Base-by-base conservation (phyloP, 2,329 filamentous ascomycete species). In the Monilinia vaccinii-corymbosi region DNA sequence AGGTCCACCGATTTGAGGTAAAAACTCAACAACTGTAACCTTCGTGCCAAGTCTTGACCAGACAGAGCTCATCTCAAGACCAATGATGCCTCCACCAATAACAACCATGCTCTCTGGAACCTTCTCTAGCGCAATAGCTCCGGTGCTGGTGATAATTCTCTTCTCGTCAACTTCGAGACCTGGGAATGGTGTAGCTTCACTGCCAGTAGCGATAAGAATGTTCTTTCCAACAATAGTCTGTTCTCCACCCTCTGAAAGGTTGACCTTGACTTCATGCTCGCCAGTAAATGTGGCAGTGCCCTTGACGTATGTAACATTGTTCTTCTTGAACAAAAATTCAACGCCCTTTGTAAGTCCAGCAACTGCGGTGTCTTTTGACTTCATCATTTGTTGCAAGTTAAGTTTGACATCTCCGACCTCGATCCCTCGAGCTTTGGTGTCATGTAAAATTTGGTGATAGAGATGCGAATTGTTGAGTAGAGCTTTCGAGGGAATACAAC, bases 401-500 rank as follows among this genome's bases (percentile, higher is more conserved):
- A 99, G 87, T 77, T 96, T 95, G 72, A 99, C 93, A 78, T 96
- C 91, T 73, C 89, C 87, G 69, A 99, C 94, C 73, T 97, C 93
- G 75, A 99, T 99, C 74, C 94, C 94, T 75, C 94, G 91, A 77
- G 89, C 85, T 80, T 97, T 96, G 67, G 91, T 93, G 80, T 99
- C 94, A 80, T 99, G 93, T 63, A 95, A 84, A 73, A 97, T 88
- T 78, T 92, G 88, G 81, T 97, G 93, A 82, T 97, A 97, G 63
- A 97, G 84, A 76, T 97, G 91, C 70, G 94, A 97, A 83, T 97
- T 97, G 86, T 97, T 99, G 76, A 99, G 89, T 69, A 99, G 90
- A 65, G 94, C 97, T 79, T 99, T 99, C 67, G 94, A 99, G 68
- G 94, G 94, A 74, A 99, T 99, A 79, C 94, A 99, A 78, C 94